phyloP scores from a whole-genome alignment of 371 early-diverging fungal species.

The Mucor sp. region DNA sequence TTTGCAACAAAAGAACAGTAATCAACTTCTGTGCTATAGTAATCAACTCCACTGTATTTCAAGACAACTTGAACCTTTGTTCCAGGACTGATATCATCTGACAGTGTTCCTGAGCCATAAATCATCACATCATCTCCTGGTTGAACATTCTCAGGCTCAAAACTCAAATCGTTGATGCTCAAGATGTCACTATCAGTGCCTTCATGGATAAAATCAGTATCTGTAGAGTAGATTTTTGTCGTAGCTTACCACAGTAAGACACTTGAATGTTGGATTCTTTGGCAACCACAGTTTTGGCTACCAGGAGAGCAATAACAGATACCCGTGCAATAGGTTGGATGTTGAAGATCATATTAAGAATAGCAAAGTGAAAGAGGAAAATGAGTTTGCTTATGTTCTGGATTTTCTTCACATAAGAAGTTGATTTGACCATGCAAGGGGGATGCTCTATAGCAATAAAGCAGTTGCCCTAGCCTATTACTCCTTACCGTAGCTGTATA shows the following conservation, averaged over 20 bases:
- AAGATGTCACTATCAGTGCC: neutral
- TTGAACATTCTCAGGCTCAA: neutral
- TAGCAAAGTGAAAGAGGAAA: neutral
- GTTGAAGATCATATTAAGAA: neutral
- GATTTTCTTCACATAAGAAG: too few species aligned
- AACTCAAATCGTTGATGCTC: neutral
- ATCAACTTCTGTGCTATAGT: neutral
- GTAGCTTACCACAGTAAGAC: neutral
- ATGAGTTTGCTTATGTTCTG: too few species aligned
- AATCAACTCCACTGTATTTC: neutral
- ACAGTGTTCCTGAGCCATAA: neutral
- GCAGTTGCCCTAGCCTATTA: too few species aligned
- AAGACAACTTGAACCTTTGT: neutral
- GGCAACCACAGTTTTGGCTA: neutral
- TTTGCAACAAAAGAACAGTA: neutral
- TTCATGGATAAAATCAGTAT: neutral
- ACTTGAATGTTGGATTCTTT: neutral
- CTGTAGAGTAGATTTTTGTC: neutral
- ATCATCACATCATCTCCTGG: neutral
- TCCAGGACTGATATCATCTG: neutral
- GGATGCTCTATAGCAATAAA: too few species aligned
- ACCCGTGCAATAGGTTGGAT: neutral
- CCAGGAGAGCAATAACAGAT: neutral
- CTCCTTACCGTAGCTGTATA: too few species aligned
- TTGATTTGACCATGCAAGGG: too few species aligned